Conservation (phyloP, 352 stramenopile species). For the Blastocystis sp. region DNA sequence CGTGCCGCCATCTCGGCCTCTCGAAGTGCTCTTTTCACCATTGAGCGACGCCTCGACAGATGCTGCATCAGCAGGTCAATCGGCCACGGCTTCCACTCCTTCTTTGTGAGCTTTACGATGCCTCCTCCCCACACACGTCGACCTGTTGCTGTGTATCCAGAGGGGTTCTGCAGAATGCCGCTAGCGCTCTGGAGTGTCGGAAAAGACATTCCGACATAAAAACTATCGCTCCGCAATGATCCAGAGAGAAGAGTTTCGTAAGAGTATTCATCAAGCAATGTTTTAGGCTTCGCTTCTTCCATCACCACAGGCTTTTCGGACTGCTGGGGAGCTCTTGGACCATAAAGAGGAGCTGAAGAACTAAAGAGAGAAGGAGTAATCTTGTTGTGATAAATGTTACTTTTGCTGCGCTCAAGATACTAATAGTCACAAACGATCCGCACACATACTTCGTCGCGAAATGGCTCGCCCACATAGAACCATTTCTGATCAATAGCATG, state of each 20-base stretch:
- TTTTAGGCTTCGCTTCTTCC: neutral
- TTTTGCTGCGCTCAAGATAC: conserved; percentile 36
- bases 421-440: neutral
- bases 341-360: neutral
- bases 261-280: neutral
- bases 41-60: neutral
- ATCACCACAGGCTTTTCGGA: neutral
- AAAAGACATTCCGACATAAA: neutral
- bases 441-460: neutral
- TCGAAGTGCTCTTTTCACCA: neutral
- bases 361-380: neutral
- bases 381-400: conserved; percentile 38
- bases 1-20: neutral
- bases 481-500: conserved; percentile 29
- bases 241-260: neutral
- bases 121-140: conserved; percentile 42
- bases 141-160: neutral
- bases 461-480: conserved; percentile 28
- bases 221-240: neutral
- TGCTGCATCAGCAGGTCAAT: conserved; percentile 36
- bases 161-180: conserved; percentile 31
- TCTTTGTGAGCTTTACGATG: conserved; percentile 7
- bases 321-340: neutral
- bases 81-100: conserved; percentile 24
- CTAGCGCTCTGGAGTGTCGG: neutral